phyloP scores from a whole-genome alignment of 2,329 filamentous ascomycete species.

The Penicillium sp. region DNA sequence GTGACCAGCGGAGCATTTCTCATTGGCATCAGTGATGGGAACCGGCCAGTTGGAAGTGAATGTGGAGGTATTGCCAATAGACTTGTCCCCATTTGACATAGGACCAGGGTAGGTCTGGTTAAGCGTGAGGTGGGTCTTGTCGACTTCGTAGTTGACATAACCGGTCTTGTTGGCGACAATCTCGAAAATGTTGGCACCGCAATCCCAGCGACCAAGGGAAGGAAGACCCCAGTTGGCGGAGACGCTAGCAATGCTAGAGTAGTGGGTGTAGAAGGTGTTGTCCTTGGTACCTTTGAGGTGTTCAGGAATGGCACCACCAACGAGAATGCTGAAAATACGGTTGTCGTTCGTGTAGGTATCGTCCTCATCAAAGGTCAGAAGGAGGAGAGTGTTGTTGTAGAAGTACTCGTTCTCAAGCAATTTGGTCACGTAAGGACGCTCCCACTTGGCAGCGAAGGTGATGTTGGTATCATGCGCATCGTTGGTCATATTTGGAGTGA shows the following conservation, averaged over 20 bases:
- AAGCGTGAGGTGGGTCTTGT: constrained; percentile 46
- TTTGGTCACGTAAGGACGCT: constrained; percentile 64
- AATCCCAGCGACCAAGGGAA: constrained; percentile 69
- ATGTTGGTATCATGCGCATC: constrained; percentile 75
- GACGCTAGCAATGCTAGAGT: constrained; percentile 66
- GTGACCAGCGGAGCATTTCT: constrained; percentile 35
- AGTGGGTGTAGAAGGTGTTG: constrained; percentile 68
- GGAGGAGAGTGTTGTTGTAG: constrained; percentile 72
- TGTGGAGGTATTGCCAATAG: constrained; percentile 13
- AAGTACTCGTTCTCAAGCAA: constrained; percentile 68
- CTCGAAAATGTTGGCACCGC: constrained; percentile 66
- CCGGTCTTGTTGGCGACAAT: constrained; percentile 60
- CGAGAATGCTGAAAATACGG: constrained; percentile 65
- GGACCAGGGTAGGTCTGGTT: constrained; percentile 56
- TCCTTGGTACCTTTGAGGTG: constrained; percentile 66
- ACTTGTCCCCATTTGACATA: constrained; percentile 23
- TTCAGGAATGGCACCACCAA: constrained; percentile 70
- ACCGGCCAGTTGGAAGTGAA: constrained; percentile 30
- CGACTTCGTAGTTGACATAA: constrained; percentile 48
- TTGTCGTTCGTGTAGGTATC: constrained; percentile 67
- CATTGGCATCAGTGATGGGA: constrained; percentile 27
- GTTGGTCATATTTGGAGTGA: constrained; percentile 27
- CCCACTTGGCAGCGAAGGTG: constrained; percentile 67
- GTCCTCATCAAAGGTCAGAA: constrained; percentile 82
- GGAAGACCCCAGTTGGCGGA: constrained; percentile 67